Evolutionary conservation across 345 rosid genomes (phyloP), one percentile per base, ranked within the genome.

Genomic region (Eucalyptus pumila): DNA sequence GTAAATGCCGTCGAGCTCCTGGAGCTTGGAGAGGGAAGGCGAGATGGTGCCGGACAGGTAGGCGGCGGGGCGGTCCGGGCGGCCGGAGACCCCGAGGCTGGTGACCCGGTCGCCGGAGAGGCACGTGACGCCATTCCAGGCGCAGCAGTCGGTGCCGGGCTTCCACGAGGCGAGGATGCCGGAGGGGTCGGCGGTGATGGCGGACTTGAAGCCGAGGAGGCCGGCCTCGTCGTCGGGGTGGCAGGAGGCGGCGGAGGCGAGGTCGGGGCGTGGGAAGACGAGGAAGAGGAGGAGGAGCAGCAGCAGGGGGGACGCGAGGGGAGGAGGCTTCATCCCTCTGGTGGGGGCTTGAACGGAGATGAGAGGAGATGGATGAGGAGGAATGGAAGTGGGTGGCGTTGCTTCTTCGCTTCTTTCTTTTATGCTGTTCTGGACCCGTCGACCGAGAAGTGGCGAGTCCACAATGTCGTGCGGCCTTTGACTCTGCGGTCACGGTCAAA

Each of bases 151-250:
- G n/a, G 98, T 94, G 37, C 96, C 97, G 76, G 93, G 86, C 87
- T 94, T 96, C 98, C 99, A 95, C 37, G 95, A 76, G 87, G 30
- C 91, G 58, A 97, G 97, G 51, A 94, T 89, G 17, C 95, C 97
- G 0, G 95, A 90, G 4, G 98, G 97, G 44, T 97, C 99, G 48
- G 92, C 93, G 87, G 96, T 94, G 87, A 96, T 93, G 87, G 94
- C 94, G 30, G 97, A 88, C 91, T 97, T 96, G 92, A 97, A 97
- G 69, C 91, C 96, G 88, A 95, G 65, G 49, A 96, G 96, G 89
- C 98, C 98, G 8, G 93, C 48, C 88, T 94, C 93, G 85, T 97
- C 99, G 23, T 96, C 96, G 2, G 85, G 89, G 92, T 96, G 94
- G 88, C 98, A 97, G 88, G 94, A 89, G 12, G 95, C 95, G 62